These are phyloP conservation scores for Fragaria nilgerrensis DNA, from an alignment of 306 rosid genomes.

Conservation along the genomic window DNA sequence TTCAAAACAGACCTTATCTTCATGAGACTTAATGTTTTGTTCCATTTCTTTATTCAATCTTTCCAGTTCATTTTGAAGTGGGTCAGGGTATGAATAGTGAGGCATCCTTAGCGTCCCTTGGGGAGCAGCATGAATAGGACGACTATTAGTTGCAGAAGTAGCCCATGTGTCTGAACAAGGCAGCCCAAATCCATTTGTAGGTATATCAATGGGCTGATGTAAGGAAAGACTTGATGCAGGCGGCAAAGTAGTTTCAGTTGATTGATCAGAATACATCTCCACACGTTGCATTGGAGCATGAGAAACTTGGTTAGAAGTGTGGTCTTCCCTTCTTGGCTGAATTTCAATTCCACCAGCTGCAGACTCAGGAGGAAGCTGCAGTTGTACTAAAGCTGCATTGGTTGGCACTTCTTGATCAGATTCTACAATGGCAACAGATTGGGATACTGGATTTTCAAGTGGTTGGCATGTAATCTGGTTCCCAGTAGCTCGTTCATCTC, in stretches of 20 bases:
- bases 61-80: constrained; percentile 60
- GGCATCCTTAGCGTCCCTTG: constrained; percentile 29
- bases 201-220: background rate
- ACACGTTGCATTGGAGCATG: constrained; percentile 20
- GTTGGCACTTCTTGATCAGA: constrained; percentile 20
- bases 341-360: constrained; percentile 16
- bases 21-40: constrained; percentile 29
- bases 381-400: constrained; percentile 31
- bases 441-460: constrained; percentile 23
- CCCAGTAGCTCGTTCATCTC: constrained; percentile 20
- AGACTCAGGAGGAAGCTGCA: constrained; percentile 11
- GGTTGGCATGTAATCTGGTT: constrained; percentile 17
- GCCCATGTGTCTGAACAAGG: constrained; percentile 34
- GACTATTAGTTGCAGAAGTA: constrained; percentile 39
- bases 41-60: constrained; percentile 42
- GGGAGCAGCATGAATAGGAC: constrained; percentile 37
- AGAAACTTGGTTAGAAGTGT: constrained; percentile 18
- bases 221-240: constrained; percentile 2
- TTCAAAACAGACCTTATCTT: constrained; percentile 52
- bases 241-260: constrained; percentile 22
- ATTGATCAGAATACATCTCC: constrained; percentile 17
- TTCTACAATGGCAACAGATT: constrained; percentile 17
- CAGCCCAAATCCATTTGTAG: constrained; percentile 22
- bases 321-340: constrained; percentile 18
- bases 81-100: constrained; percentile 37